These are phyloP conservation scores for Rehmannia glutinosa DNA, from an alignment of 257 asterid genomes.

Conservation along the genomic window DNA sequence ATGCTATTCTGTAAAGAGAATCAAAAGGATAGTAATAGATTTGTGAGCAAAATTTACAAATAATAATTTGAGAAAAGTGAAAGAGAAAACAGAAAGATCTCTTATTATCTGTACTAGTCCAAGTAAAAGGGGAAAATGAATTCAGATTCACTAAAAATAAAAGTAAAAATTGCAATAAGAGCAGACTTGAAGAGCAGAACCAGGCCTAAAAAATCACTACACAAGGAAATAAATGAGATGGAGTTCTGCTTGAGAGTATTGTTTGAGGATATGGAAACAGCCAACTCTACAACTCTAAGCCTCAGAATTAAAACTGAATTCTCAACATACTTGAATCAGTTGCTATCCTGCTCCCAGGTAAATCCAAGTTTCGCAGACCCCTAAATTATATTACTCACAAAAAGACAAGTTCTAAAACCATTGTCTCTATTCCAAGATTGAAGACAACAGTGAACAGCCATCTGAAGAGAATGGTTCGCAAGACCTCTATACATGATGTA, in stretches of 20 bases:
- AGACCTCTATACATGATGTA: background rate
- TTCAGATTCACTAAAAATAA: background rate
- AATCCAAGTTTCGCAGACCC: background rate
- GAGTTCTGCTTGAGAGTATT: background rate
- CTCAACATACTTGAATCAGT: background rate
- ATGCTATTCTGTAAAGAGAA: slow-evolving; percentile 7
- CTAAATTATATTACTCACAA: background rate
- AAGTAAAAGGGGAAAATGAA: background rate
- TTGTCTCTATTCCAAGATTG: background rate
- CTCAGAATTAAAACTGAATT: background rate
- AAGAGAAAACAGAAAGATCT: background rate
- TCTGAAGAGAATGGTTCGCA: background rate
- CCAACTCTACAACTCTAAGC: background rate
- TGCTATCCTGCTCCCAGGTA: background rate
- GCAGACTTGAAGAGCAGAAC: background rate
- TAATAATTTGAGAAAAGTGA: background rate
- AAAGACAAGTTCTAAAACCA: background rate
- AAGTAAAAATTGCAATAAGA: background rate
- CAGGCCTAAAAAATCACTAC: background rate
- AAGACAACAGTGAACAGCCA: background rate
- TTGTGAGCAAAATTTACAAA: background rate
- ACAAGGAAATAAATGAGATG: no score
- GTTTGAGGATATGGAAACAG: background rate
- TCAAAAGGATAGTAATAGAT: background rate
- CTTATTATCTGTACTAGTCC: background rate